Base-by-base conservation (phyloP, 2,329 filamentous ascomycete genomes). In the Colletotrichum horii region DNA sequence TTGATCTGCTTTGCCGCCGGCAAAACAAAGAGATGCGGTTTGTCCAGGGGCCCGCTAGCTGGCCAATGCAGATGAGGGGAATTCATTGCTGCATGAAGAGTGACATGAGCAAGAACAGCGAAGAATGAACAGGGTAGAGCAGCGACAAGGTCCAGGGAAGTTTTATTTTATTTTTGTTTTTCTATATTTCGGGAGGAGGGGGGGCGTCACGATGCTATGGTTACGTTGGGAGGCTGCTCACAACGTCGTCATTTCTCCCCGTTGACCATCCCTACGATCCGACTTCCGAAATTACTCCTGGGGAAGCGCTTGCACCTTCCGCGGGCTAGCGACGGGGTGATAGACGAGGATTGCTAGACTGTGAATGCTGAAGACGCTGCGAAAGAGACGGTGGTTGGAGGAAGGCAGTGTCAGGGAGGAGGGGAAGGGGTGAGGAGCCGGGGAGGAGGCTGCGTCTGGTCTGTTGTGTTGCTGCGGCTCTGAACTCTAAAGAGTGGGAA, bases 401-500 rank as follows among this genome's bases (percentile, higher is more conserved):
- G 65, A 30, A 30, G 38, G 15, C 65, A 34, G 62, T 38, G 38
- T 48, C n/a, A 15, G 43, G 36, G 38, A 9, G 38, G 36, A 43
- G 62, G 38, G 62, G 28, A 30, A 66, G 26, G 62, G 34, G 38
- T 26, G 26, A 32, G 38, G 58, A 43, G 30, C 56, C 14, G 67
- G 67, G 32, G 43, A 22, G 36, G 14, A 70, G 66, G 65, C 22
- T 28, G 30, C n/a, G 67, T 16, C 72, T 66, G 68, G 24, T 58
- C 68, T 32, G 30, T 55, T 34, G 30, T 16, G 16, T 32, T 62
- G 55, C 62, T 75, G 72, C 72, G 70, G 38, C 56, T 38, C 43
- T 61, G 72, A 75, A 75, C 72, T 75, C 52, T 75, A 75, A 75
- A 75, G 61, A 75, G 72, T 75, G 72, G 69, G 24, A 11, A 43